phyloP scores from a whole-genome alignment of 2,329 filamentous ascomycete genomes.

The Fonsecaea pedrosoi region DNA sequence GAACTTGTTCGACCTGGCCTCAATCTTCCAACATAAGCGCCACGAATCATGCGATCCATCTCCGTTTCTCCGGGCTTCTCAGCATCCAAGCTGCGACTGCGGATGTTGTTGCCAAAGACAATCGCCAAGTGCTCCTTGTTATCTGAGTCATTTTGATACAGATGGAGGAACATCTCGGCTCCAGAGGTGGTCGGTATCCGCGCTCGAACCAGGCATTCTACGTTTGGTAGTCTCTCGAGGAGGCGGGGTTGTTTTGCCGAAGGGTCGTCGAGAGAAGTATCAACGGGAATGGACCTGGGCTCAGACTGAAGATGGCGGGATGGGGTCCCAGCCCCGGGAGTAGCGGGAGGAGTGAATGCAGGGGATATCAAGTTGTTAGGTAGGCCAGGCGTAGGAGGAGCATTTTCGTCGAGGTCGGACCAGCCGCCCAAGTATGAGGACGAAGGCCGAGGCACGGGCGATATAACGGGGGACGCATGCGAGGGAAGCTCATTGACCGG shows the following conservation, averaged over 20 bases:
- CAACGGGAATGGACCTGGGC: conserved; percentile 54
- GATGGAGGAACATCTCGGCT: conserved; percentile 94
- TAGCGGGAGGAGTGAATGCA: conserved; percentile 56
- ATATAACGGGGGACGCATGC: conserved; percentile 59
- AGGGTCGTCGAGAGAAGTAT: conserved; percentile 43
- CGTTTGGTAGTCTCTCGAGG: conserved; percentile 76
- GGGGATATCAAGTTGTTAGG: conserved; percentile 63
- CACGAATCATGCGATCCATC: conserved; percentile 81
- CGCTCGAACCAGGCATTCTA: conserved; percentile 93
- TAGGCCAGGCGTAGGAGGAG: conserved; percentile 52
- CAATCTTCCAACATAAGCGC: conserved; percentile 86
- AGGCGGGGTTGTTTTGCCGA: conserved; percentile 70
- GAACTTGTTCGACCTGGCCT: conserved; percentile 84
- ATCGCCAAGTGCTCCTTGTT: conserved; percentile 97
- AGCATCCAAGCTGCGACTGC: conserved; percentile 66
- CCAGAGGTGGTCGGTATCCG: conserved; percentile 91
- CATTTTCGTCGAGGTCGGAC: conserved; percentile 38
- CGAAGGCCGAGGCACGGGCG: conserved; percentile 47
- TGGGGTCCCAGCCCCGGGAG: conserved; percentile 43
- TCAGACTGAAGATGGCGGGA: conserved; percentile 45
- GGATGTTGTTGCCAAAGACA: conserved; percentile 87
- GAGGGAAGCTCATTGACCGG: conserved; percentile 56
- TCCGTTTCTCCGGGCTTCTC: conserved; percentile 56
- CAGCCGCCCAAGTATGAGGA: conserved; percentile 39
- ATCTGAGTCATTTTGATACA: conserved; percentile 92